These are phyloP conservation scores for Asterophora parasitica DNA, from an alignment of 768 basidiomycete genomes.

Conservation along the genomic window DNA sequence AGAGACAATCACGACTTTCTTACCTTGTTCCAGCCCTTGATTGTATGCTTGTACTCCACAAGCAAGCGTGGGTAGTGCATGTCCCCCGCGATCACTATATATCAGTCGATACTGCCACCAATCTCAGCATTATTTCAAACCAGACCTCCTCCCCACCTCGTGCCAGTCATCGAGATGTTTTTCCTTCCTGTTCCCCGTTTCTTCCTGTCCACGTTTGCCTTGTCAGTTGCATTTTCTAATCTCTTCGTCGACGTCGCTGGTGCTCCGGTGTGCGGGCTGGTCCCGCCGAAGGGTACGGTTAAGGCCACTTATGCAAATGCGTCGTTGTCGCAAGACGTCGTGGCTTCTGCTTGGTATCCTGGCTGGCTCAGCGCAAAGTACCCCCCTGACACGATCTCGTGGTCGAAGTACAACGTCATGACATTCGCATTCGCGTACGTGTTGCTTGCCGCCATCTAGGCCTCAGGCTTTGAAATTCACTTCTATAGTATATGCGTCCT, in stretches of 20 bases:
- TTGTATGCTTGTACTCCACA: slow-evolving; percentile 2
- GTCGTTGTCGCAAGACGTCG: slow-evolving; percentile 23
- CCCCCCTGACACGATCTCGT: slow-evolving; percentile 41
- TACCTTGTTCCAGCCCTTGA: not conserved
- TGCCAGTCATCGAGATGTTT: slow-evolving; percentile 4
- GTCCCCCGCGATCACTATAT: not conserved
- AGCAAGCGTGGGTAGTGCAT: slow-evolving; percentile 3
- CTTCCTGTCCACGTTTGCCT: slow-evolving; percentile 14
- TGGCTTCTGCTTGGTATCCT: slow-evolving; percentile 54
- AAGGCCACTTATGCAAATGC: slow-evolving; percentile 1
- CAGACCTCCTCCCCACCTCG: not conserved
- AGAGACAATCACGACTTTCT: not conserved
- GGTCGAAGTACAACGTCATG: slow-evolving; percentile 48
- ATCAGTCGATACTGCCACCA: slow-evolving; percentile 1
- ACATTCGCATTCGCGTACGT: slow-evolving; percentile 48
- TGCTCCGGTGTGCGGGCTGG: slow-evolving; percentile 29
- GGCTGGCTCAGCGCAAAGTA: slow-evolving; percentile 42
- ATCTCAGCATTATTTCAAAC: not conserved
- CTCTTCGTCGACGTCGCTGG: slow-evolving; percentile 16
- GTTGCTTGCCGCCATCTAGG: not conserved
- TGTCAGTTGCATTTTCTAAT: slow-evolving; percentile 18
- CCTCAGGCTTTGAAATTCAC: too few species aligned
- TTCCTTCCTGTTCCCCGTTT: slow-evolving; percentile 1
- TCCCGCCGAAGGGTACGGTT: slow-evolving; percentile 20
- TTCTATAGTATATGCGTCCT: not conserved